Conservation (phyloP, 2,329 filamentous ascomycete genomes). For the Paracorniculantispora psalliotae region DNA sequence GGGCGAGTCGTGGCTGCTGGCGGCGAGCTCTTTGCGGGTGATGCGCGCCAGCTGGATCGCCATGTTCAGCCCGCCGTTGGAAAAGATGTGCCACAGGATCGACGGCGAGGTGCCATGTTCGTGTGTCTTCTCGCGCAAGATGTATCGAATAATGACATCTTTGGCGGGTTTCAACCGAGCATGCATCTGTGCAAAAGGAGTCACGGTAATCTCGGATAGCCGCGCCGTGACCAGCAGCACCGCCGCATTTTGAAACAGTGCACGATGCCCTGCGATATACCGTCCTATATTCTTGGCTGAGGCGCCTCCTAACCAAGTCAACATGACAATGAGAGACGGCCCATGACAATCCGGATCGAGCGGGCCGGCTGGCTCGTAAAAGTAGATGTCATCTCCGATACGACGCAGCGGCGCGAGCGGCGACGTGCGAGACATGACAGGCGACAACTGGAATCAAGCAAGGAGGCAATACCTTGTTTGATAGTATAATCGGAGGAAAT, state of each 20-base stretch:
- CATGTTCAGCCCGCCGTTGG: constrained; percentile 13
- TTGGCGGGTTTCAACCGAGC: constrained; percentile 9
- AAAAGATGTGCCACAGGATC: constrained; percentile 13
- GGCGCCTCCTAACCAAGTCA: constrained; percentile 13
- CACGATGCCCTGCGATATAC: constrained; percentile 7
- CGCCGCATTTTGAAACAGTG: background rate
- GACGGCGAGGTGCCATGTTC: background rate
- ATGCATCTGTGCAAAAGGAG: constrained; percentile 11
- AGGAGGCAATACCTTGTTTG: background rate
- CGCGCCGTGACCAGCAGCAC: constrained; percentile 12
- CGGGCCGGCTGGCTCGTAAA: constrained; percentile 6
- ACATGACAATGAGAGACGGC: constrained; percentile 7
- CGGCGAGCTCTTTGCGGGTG: background rate
- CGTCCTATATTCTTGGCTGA: background rate
- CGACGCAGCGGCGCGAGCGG: constrained; percentile 1
- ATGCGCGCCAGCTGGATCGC: constrained; percentile 12
- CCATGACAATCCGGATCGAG: background rate
- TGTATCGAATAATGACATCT: constrained; percentile 3
- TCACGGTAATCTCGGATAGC: constrained; percentile 12
- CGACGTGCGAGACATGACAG: background rate
- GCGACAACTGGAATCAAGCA: background rate
- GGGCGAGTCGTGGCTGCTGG: background rate
- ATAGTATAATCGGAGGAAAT: background rate
- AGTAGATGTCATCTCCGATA: constrained; percentile 11
- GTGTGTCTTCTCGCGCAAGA: background rate